Base-by-base conservation (phyloP, 2,329 filamentous ascomycete species). In the Apiospora rasikravindrae region DNA sequence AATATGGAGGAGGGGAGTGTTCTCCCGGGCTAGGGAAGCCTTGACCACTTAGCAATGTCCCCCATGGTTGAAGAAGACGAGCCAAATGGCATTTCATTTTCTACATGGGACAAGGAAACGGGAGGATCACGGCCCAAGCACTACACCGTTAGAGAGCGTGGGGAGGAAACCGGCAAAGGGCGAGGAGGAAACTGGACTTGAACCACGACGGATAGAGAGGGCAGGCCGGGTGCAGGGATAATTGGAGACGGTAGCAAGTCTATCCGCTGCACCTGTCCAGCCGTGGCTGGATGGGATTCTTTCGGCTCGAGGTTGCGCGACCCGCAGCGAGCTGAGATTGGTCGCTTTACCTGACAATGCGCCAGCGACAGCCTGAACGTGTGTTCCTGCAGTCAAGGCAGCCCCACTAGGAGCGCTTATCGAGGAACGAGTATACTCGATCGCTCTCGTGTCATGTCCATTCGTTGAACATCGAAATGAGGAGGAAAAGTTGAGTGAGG, bases 261-360 rank as follows among this genome's bases (percentile, higher is more conserved):
- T 37, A 4, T 40, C 57, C 57, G 40, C 19, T 40, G 57, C 57
- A 19, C 57, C 57, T 64, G 19, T 64, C 19, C 57, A 64, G 57
- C 57, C 57, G 57, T 64, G 57, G 40, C 57, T 64, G 57, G 57
- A 64, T 64, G 40, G 57, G n/a, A n/a, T 64, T 64, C 33, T 64
- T 64, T 64, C 57, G 57, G 57, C 57, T 64, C 57, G 57, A 64
- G 57, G 57, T 64, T 64, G 33, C 57, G 57, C 57, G 57, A 64
- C 57, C 57, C 57, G 57, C 33, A 64, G 57, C 33, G 57, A 37
- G 33, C 57, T 64, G 57, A 22, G 57, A 64, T 64, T 64, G 57
- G 57, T n/a, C 57, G 40, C 29, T 40, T 64, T n/a, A 33, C 57
- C 57, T 64, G 33, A 40, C 57, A 64, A 37, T 64, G 57, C 57